phyloP scores from a whole-genome alignment of 2,329 filamentous ascomycete genomes.

The Knoxdaviesia proteae region DNA sequence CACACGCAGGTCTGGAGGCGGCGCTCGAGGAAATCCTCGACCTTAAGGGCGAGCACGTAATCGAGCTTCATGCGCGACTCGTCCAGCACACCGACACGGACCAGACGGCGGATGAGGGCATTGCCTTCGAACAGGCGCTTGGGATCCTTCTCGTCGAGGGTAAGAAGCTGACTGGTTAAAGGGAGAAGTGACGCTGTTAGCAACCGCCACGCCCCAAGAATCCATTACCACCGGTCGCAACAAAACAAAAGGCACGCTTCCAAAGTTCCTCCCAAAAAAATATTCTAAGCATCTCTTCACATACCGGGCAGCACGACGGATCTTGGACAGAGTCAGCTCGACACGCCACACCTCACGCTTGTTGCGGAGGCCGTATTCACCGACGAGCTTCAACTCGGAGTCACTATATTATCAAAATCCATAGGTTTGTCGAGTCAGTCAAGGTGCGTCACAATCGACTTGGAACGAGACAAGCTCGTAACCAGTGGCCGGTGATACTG shows the following conservation, averaged over 20 bases:
- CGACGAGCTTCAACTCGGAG: slow-evolving; percentile 98
- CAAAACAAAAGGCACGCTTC: not conserved
- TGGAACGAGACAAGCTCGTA: slow-evolving; percentile 93
- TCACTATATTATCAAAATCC: slow-evolving; percentile 44
- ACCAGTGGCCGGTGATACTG: slow-evolving; percentile 95
- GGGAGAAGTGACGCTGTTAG: slow-evolving; percentile 2
- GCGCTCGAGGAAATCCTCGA: slow-evolving; percentile 99
- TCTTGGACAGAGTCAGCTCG: slow-evolving; percentile 98
- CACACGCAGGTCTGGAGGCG: slow-evolving; percentile 99
- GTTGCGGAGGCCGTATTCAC: slow-evolving; percentile 99
- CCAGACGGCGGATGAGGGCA: slow-evolving; percentile 98
- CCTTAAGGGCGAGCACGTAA: slow-evolving; percentile 98
- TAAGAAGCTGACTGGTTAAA: slow-evolving; percentile 75
- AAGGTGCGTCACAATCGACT: slow-evolving; percentile 54
- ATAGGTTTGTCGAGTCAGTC: slow-evolving; percentile 34
- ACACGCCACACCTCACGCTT: slow-evolving; percentile 99
- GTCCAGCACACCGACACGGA: slow-evolving; percentile 98
- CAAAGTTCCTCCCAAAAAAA: not conserved
- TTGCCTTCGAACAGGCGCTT: slow-evolving; percentile 99
- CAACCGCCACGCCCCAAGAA: not conserved
- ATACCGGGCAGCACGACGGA: slow-evolving; percentile 99
- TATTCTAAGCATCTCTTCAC: slow-evolving; percentile 4
- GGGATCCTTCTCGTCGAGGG: slow-evolving; percentile 99
- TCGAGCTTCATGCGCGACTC: slow-evolving; percentile 99
- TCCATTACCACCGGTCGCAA: not conserved